phyloP scores from a whole-genome alignment of 179 eudicot species.

The Corrigiola litoralis region DNA sequence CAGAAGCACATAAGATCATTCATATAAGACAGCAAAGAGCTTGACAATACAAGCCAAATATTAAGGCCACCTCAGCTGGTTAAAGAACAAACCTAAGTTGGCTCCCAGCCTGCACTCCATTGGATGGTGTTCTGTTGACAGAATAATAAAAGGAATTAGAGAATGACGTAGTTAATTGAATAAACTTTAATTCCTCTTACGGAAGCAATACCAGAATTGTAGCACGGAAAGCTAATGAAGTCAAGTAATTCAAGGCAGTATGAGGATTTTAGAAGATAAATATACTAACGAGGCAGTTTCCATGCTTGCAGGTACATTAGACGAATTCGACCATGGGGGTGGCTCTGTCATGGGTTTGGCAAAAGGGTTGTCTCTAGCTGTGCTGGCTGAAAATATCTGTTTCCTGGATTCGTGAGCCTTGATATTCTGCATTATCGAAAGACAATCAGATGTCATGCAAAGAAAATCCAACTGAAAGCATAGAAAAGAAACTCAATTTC shows the following conservation, averaged over 20 bases:
- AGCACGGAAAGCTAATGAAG: not conserved
- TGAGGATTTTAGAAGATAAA: not conserved
- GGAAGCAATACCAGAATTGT: not conserved
- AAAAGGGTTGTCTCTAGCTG: conserved; percentile 61
- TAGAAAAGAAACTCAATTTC: not conserved
- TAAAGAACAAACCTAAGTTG: conserved; percentile 57
- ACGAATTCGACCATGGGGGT: conserved; percentile 71
- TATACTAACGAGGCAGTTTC: conserved; percentile 41
- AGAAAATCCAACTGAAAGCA: not conserved
- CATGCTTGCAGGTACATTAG: conserved; percentile 40
- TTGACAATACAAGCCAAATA: not conserved
- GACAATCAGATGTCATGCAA: not conserved
- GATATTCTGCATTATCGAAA: conserved; percentile 50
- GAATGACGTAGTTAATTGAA: not conserved
- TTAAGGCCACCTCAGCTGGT: not conserved
- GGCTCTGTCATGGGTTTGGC: conserved; percentile 50
- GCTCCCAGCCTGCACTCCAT: conserved; percentile 56
- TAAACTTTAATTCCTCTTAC: not conserved
- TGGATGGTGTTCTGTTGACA: conserved; percentile 41
- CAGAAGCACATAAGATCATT: not conserved
- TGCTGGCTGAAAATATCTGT: conserved; percentile 66
- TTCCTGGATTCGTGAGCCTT: conserved; percentile 82
- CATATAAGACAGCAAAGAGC: not conserved
- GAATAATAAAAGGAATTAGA: conserved; percentile 11
- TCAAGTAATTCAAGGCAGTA: not conserved